Base-by-base conservation (phyloP, 1,284 basidiomycete species). In the Irpex sp. region DNA sequence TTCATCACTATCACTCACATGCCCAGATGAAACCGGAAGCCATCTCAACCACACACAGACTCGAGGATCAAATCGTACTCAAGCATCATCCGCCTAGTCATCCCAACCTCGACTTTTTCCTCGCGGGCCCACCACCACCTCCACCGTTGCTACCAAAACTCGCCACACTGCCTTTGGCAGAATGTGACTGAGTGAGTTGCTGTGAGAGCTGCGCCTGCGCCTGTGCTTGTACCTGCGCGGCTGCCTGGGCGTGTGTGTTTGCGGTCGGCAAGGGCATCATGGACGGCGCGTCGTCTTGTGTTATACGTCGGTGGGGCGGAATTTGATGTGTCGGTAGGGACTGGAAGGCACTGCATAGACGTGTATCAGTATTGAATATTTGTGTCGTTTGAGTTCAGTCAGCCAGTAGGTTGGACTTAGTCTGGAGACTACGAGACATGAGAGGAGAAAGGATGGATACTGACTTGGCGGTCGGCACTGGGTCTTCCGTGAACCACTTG, bases 401-500 rank as follows among this genome's bases (percentile, higher is more conserved):
- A 15, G 39, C 15, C 39, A 5, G 39, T 43, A 43, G 11, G 15
- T 8, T 15, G 39, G 5, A 43, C 7, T 15, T 43, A 8, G 5
- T 26, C 3, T 0, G 3, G 26, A 15, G 8, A 43, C 39, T 43
- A 43, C 39, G 39, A 9, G 5, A 43, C 39, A 43, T 9, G 7
- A 43, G 39, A 11, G 15, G 11, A 43, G 8, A 15, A 4, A 43
- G 11, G 39, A 26, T 43, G 63, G 7, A 5, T 4, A 78, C 85
- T 60, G 68, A 92, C 90, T 93, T 92, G 68, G 79, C 79, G 7
- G 87, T 92, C 1, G 91, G 92, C 36, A 79, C 78, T 6, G 90
- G 90, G 1, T 92, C 90, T 72, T 92, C 89, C 46, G 83, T 79
- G 71, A 93, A 93, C 91, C 91, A 93, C 68, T 81, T 82, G 74